Evolutionary conservation across 192 early-diverging fungal genomes (phyloP), one percentile per base, ranked within the genome.

Genomic region (Ramicandelaber brevisporus): DNA sequence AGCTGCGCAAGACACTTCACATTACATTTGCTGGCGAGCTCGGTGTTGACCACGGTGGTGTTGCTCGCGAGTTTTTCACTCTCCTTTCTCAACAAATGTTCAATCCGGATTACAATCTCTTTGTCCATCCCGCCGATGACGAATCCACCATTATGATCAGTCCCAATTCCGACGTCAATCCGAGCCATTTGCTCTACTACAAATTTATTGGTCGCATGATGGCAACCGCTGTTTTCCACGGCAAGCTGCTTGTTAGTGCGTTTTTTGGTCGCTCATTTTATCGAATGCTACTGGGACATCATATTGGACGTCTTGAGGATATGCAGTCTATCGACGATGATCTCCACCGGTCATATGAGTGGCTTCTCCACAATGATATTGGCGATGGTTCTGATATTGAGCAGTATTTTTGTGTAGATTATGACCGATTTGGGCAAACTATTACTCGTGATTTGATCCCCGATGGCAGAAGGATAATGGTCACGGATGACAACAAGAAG

Each of bases 31-130:
- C 29, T 23, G 33, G 33, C 7, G 40, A 42, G 20, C 33, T 35
- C 3, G 40, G 40, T 20, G 13, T 42, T 0, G 40, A 42, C 25
- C 14, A 20, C n/a, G 40, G 40, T 1, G 33, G 40, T 17, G 8
- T 42, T n/a, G 13, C 30, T 6, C 33, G 40, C 21, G 40, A 42
- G 29, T 42, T 29, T 14, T 42, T 42, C 9, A 20, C 23, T 8
- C 17, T 42, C 11, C 29, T 42, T 10, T 42, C 40, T 10, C 40
- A 28, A 22, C 26, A 42, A 27, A 42, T 42, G 23, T 42, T 42
- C 25, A 42, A 42, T 24, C 40, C 40, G 3, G 9, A 26, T 17
- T 42, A 36, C 18, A 17, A 22, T 17, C 40, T 42, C 15, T 42
- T 42, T 22, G 23, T 26, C 10, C 18, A 25, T 5, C 26, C 27